phyloP scores from a whole-genome alignment of 2,329 filamentous ascomycete species.

The Magnaporthiopsis incrustans region DNA sequence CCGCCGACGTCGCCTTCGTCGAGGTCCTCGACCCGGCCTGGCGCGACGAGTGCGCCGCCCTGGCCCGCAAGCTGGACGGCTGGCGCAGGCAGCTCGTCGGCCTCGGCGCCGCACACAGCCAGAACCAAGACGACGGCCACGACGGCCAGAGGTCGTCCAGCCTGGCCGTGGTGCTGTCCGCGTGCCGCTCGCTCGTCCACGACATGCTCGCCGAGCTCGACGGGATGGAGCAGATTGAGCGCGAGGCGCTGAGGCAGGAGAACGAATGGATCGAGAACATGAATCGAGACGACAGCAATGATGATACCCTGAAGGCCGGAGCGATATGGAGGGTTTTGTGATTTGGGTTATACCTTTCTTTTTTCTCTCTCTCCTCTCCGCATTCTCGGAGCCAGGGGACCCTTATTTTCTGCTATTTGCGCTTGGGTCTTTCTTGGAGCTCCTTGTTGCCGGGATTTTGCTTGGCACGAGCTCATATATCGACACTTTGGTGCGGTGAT shows the following conservation, averaged over 20 bases:
- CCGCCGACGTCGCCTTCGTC: conserved; percentile 35
- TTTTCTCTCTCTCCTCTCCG: neutral
- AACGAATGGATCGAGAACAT: conserved; percentile 49
- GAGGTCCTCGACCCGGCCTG: conserved; percentile 48
- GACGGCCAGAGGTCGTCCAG: conserved; percentile 24
- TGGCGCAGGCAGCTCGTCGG: conserved; percentile 42
- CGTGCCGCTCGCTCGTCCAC: conserved; percentile 39
- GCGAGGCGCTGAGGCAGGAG: conserved; percentile 47
- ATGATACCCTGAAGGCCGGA: conserved; percentile 29
- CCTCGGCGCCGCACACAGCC: conserved; percentile 26
- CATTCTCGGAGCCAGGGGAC: too few relatives aligned
- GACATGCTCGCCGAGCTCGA: conserved; percentile 56
- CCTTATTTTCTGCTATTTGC: neutral
- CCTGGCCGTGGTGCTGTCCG: conserved; percentile 38
- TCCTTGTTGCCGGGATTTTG: neutral
- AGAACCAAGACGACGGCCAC: conserved; percentile 10
- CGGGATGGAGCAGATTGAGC: conserved; percentile 55
- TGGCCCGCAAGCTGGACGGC: conserved; percentile 46
- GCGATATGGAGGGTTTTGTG: conserved; percentile 39
- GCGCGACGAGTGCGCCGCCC: conserved; percentile 47
- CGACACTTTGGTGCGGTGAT: neutral
- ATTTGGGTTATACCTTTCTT: conserved; percentile 4
- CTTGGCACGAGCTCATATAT: neutral
- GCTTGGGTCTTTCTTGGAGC: neutral
- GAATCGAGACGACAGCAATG: conserved; percentile 30